These are phyloP conservation scores for Sugiyamaella boreocaroliniensis DNA, from an alignment of 805 yeast genomes.

Conservation along the genomic window DNA sequence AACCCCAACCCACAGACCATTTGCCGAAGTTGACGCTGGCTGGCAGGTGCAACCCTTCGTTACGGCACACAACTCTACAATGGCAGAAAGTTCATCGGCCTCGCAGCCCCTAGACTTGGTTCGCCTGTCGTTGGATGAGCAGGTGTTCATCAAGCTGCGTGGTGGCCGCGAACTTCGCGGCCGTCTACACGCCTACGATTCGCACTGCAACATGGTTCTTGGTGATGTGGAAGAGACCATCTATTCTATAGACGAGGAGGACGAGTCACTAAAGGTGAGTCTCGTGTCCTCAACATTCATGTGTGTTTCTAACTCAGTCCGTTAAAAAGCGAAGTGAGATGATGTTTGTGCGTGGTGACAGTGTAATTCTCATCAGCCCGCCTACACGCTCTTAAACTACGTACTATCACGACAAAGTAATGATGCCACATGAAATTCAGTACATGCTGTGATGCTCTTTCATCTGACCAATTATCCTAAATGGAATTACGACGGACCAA, in stretches of 20 bases:
- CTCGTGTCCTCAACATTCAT: neutral
- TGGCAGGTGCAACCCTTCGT: neutral
- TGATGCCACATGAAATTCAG: neutral
- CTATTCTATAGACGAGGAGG: slow-evolving; percentile 48
- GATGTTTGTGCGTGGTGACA: slow-evolving; percentile 97
- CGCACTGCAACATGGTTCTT: slow-evolving; percentile 92
- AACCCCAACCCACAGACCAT: neutral
- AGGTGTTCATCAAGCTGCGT: slow-evolving; percentile 79
- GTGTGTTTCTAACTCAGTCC: slow-evolving; percentile 26
- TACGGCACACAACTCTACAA: neutral
- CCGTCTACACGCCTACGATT: slow-evolving; percentile 84
- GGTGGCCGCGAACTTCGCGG: slow-evolving; percentile 93
- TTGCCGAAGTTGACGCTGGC: too few relatives aligned
- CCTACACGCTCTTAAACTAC: slow-evolving; percentile 12
- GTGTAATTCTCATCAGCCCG: slow-evolving; percentile 76
- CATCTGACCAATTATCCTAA: slow-evolving; percentile 1
- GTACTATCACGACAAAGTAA: neutral
- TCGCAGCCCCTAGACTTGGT: slow-evolving; percentile 87
- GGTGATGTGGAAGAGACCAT: slow-evolving; percentile 88
- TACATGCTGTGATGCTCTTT: neutral
- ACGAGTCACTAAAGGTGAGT: slow-evolving; percentile 37
- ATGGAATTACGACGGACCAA: slow-evolving; percentile 58
- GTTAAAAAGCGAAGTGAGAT: slow-evolving; percentile 62
- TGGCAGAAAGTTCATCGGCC: slow-evolving; percentile 15
- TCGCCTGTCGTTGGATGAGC: slow-evolving; percentile 79